Evolutionary conservation across 139 green algal genomes (phyloP), one percentile per base, ranked within the genome.

Genomic region (Micractinium sp.): DNA sequence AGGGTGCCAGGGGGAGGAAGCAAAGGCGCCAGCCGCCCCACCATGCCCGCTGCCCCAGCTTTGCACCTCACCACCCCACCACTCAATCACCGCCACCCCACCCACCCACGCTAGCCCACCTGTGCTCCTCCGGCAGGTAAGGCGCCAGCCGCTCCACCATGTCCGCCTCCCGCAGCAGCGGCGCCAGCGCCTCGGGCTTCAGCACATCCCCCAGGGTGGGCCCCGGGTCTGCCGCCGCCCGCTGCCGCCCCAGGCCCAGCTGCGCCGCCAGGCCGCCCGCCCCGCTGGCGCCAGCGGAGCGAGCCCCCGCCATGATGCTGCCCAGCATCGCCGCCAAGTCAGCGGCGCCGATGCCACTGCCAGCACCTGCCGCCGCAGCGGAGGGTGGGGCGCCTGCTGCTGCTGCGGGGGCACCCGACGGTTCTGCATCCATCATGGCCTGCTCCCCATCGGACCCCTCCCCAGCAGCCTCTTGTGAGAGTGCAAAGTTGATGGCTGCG

Each of bases 141-240:
- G 81, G 83, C 18, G 86, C 92, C 77, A 97, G 84, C 18, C 83
- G 85, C 78, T 93, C 27, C 38, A 88, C 60, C 36, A 89, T 56
- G 19, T 89, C 89, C n/a, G 93, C 85, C 20, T 92, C 80, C 36
- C 81, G 63, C 90, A 96, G 85, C 88, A 97, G 77, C 14, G 94
- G 93, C 14, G 75, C 75, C 53, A 96, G 39, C 56, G 88, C 41
- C 71, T 97, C 95, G 23, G 95, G 91, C 76, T 82, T 86, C 53
- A 97, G 78, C 60, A 97, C 93, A 31, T 97, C 92, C 5, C 60
- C 60, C 88, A 96, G 91, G 77, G 82, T 74, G 23, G 94, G 94
- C 3, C 94, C 94, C 36, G 67, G n/a, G n/a, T 85, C 80, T 25
- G 75, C 39, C 15, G 87, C 87, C 16, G 75, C 79, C 82, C 53